Conservation (phyloP, 2,329 filamentous ascomycete species). For the Juglanconis oblonga region DNA sequence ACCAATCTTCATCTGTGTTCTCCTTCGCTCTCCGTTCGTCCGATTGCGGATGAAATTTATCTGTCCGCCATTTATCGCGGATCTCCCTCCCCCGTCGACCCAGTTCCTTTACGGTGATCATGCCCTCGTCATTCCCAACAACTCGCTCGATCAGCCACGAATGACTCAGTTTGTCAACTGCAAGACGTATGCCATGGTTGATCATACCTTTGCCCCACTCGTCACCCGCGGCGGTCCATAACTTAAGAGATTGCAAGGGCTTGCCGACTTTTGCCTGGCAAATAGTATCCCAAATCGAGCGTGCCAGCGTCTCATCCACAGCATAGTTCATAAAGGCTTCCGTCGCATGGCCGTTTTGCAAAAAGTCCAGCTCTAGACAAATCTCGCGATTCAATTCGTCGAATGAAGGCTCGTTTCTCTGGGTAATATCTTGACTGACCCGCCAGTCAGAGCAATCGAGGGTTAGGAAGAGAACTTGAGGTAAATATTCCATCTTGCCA, state of each 20-base stretch:
- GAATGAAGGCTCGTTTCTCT: neutral
- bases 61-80: neutral
- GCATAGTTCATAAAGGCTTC: slow-evolving; percentile 4
- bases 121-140: neutral
- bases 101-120: neutral
- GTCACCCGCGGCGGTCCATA: slow-evolving; percentile 4
- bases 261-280: neutral
- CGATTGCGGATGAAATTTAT: neutral
- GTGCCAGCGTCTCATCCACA: slow-evolving; percentile 5
- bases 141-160: slow-evolving; percentile 9
- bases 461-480: neutral
- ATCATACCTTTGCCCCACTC: neutral
- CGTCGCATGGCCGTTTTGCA: neutral
- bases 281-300: slow-evolving; percentile 4
- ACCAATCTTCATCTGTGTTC: neutral
- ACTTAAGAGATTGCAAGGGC: slow-evolving; percentile 1
- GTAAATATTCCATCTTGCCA: neutral
- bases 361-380: too few relatives aligned
- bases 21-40: neutral
- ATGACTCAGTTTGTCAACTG: neutral
- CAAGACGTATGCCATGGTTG: neutral
- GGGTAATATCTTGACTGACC: neutral
- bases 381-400: neutral
- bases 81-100: neutral
- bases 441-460: slow-evolving; percentile 6